Conservation (phyloP, 2,329 filamentous ascomycete genomes). For the Chaetomium sp. region DNA sequence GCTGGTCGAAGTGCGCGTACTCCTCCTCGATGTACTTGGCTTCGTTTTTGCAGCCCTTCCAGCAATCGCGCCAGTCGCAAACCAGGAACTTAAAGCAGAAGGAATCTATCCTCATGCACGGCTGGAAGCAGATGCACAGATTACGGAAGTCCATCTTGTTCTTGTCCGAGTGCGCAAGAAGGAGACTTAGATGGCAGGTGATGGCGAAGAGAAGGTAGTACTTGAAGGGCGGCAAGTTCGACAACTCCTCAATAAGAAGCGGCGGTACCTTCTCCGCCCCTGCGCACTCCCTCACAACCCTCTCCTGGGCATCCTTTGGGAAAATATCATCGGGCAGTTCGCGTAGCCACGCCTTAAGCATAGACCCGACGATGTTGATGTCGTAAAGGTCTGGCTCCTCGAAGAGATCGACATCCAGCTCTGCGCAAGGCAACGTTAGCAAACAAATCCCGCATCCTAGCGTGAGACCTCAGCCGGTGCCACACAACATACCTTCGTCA, state of each 20-base stretch:
- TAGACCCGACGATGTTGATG: conserved; percentile 91
- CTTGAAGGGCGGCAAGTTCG: conserved; percentile 90
- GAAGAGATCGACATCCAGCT: conserved; percentile 84
- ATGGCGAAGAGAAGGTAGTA: conserved; percentile 97
- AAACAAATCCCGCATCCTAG: not conserved
- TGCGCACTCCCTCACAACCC: conserved; percentile 71
- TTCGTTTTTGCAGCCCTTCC: conserved; percentile 93
- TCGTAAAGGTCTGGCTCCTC: conserved; percentile 84
- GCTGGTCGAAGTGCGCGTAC: conserved; percentile 53
- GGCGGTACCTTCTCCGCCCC: conserved; percentile 77
- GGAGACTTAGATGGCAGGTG: conserved; percentile 86
- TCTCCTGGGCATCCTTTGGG: conserved; percentile 74
- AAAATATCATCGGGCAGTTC: conserved; percentile 93
- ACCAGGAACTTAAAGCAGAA: conserved; percentile 95
- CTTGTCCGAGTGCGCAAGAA: conserved; percentile 85
- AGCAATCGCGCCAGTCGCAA: conserved; percentile 92
- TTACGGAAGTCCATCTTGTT: conserved; percentile 99
- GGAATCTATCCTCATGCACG: conserved; percentile 91
- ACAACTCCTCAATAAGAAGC: conserved; percentile 82
- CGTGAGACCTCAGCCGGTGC: too few relatives aligned
- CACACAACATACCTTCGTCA: conserved; percentile 57
- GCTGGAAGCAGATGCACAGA: conserved; percentile 93
- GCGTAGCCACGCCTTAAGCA: conserved; percentile 94
- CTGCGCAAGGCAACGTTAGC: conserved; percentile 36
- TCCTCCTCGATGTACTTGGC: conserved; percentile 68